Evolutionary conservation across 352 stramenopile genomes (phyloP).

Genomic region (Hyaloperonospora arabidopsidis): DNA sequence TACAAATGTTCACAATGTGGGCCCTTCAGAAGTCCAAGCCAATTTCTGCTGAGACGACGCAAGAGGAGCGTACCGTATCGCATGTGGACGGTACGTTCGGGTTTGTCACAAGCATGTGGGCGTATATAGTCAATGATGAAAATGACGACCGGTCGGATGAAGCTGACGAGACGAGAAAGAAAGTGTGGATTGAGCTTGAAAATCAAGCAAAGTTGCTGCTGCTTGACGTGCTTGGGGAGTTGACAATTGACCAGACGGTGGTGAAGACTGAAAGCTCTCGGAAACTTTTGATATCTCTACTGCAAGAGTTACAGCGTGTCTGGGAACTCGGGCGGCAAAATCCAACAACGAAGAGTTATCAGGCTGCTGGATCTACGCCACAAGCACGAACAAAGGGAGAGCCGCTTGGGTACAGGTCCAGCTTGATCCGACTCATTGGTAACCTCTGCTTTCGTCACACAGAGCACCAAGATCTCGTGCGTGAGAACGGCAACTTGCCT

Average conservation of each 20-base stretch:
- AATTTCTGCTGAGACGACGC: neutral
- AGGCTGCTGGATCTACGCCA: constrained; percentile 6
- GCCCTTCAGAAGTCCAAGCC: constrained; percentile 17
- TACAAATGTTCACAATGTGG: constrained; percentile 73
- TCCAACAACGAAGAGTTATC: constrained; percentile 8
- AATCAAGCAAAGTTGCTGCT: constrained; percentile 71
- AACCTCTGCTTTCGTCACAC: constrained; percentile 76
- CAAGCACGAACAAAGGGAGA: constrained; percentile 19
- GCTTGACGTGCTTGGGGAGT: constrained; percentile 56
- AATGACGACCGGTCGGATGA: constrained; percentile 57
- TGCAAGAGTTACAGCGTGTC: constrained; percentile 51
- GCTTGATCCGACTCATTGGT: constrained; percentile 69
- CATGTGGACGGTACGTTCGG: constrained; percentile 31
- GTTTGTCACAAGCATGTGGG: constrained; percentile 52
- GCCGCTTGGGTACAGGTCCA: constrained; percentile 64
- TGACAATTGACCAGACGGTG: constrained; percentile 27
- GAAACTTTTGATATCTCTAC: constrained; percentile 36
- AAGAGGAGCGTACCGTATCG: constrained; percentile 2
- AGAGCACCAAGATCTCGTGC: constrained; percentile 68
- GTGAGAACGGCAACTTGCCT: constrained; percentile 57
- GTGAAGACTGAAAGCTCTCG: constrained; percentile 4
- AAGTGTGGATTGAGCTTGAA: constrained; percentile 69
- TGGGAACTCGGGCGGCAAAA: constrained; percentile 40
- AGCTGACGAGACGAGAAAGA: constrained; percentile 47
- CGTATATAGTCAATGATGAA: constrained; percentile 32